phyloP scores from a whole-genome alignment of 805 yeast species.

The Wilhelminamyces savonicus region DNA sequence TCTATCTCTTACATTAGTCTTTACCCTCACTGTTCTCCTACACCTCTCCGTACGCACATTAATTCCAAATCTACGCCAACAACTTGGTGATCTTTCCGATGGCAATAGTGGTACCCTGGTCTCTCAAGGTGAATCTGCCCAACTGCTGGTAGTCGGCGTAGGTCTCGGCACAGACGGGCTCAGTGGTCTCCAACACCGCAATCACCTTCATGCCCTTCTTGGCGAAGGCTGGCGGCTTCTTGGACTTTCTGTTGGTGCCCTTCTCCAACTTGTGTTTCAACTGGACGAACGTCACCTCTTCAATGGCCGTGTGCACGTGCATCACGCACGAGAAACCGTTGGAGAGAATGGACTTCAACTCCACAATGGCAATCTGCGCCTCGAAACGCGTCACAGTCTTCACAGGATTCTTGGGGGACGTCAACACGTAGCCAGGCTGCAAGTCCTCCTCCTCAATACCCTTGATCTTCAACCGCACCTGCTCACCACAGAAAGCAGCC shows the following conservation, averaged over 20 bases:
- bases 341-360: conserved; percentile 87
- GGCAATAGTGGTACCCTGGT: conserved; percentile 97
- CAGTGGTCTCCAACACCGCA: conserved; percentile 79
- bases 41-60: no score
- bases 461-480: conserved; percentile 85
- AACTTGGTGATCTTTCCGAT: conserved; percentile 95
- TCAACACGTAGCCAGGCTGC: conserved; percentile 83
- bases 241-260: conserved; percentile 94
- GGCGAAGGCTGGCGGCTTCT: conserved; percentile 97
- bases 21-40: no score
- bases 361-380: conserved; percentile 96
- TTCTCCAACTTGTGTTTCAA: conserved; percentile 90
- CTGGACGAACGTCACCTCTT: conserved; percentile 79
- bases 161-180: conserved; percentile 90
- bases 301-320: conserved; percentile 98
- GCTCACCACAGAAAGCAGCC: conserved; percentile 92
- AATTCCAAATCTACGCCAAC: no score
- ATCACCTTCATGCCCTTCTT: conserved; percentile 98
- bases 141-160: conserved; percentile 90
- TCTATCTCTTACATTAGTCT: no score
- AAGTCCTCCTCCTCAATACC: conserved; percentile 98
- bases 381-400: conserved; percentile 86
- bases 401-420: conserved; percentile 82
- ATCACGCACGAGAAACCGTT: conserved; percentile 96
- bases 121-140: conserved; percentile 97